Evolutionary conservation across 768 basidiomycete genomes (phyloP).

Genomic region (Ephemerocybe angulata): DNA sequence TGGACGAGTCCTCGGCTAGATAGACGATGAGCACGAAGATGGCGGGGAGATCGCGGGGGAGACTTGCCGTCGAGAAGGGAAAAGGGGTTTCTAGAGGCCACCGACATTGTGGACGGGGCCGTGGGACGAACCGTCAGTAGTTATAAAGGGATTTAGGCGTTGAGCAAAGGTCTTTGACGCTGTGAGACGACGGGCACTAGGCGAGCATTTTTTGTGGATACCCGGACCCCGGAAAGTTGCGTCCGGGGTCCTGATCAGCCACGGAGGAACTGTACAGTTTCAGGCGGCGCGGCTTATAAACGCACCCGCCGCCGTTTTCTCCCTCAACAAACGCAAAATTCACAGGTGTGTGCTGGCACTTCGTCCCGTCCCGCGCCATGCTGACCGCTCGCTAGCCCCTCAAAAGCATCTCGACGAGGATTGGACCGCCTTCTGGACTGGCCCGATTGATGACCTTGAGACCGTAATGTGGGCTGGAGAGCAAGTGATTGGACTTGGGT

Average conservation of each 20-base stretch:
- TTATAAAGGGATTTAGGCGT: conserved; percentile 5
- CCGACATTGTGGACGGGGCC: conserved; percentile 67
- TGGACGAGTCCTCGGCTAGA: conserved; percentile 44
- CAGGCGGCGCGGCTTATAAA: conserved; percentile 14
- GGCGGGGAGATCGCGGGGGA: conserved; percentile 13
- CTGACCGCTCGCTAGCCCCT: conserved; percentile 41
- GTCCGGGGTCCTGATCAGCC: conserved; percentile 46
- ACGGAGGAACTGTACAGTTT: conserved; percentile 50
- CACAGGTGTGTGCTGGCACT: conserved; percentile 5
- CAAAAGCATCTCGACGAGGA: conserved; percentile 92
- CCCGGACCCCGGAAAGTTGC: conserved; percentile 10
- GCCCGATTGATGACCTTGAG: conserved; percentile 81
- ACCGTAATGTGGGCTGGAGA: conserved; percentile 85
- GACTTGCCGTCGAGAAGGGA: conserved; percentile 75
- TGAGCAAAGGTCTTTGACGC: conserved; percentile 7
- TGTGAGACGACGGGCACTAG: conserved; percentile 11
- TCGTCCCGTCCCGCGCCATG: not conserved
- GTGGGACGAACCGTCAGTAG: conserved; percentile 11
- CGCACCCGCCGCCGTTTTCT: not conserved
- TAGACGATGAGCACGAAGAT: conserved; percentile 15
- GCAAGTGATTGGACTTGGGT: conserved; percentile 83
- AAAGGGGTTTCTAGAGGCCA: conserved; percentile 86
- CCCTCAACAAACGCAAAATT: not conserved
- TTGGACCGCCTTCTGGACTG: conserved; percentile 66
- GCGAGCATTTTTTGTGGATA: conserved; percentile 6